Evolutionary conservation across 352 stramenopile species (phyloP).

Genomic region (Globisporangium cederbergense): DNA sequence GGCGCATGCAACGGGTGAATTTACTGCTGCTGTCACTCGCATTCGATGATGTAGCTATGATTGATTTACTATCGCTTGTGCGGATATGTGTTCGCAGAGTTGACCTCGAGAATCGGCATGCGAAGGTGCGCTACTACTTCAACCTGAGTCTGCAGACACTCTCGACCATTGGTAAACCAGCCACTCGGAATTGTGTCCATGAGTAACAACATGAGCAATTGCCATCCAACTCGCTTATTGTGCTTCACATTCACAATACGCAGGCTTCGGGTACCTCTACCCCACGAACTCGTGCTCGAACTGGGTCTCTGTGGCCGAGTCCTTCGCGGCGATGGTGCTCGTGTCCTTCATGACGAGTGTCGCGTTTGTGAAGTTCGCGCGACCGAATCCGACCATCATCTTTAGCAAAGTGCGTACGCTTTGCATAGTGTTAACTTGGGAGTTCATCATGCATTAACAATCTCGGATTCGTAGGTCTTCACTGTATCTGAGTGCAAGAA

Average conservation of each 20-base stretch:
- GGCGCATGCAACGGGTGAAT: conserved; percentile 34
- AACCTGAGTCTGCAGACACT: conserved; percentile 64
- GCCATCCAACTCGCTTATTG: not conserved
- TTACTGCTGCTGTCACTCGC: not conserved
- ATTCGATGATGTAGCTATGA: not conserved
- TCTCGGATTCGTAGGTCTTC: conserved; percentile 26
- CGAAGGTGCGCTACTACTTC: conserved; percentile 40
- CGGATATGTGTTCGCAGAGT: not conserved
- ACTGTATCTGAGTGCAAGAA: conserved; percentile 31
- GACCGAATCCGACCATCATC: conserved; percentile 41
- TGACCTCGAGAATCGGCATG: conserved; percentile 9
- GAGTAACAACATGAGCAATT: too few species aligned
- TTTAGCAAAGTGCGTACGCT: conserved; percentile 34
- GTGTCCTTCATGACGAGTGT: conserved; percentile 58
- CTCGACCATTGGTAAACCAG: conserved; percentile 39
- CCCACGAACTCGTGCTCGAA: conserved; percentile 46
- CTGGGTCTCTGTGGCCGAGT: conserved; percentile 47
- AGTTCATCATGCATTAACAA: too few species aligned
- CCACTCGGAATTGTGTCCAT: too few species aligned
- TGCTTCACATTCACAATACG: not conserved
- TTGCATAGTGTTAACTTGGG: too few species aligned
- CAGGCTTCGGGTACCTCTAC: conserved; percentile 49
- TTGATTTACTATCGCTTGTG: too few species aligned
- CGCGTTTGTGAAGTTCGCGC: conserved; percentile 62
- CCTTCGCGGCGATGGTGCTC: conserved; percentile 54